Conservation (phyloP, 345 rosid species). For the Eucalyptus grandis region DNA sequence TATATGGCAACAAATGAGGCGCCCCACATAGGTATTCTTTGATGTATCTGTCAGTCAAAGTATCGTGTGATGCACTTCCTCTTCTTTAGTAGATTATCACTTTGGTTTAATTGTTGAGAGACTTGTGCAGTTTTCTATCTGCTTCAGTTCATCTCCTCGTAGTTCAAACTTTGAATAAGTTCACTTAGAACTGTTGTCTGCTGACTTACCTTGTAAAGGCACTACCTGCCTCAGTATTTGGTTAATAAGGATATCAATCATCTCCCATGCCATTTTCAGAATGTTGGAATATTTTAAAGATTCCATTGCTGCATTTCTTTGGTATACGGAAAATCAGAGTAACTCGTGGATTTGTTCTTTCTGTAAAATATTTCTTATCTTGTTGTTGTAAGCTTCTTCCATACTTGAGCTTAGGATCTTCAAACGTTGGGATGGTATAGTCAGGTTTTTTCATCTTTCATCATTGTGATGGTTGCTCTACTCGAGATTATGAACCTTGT, state of each 20-base stretch:
- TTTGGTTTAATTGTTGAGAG: neutral
- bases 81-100: neutral
- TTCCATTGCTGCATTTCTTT: too few relatives aligned
- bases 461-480: too few relatives aligned
- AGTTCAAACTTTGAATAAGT: neutral
- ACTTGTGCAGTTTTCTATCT: neutral
- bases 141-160: neutral
- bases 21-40: neutral
- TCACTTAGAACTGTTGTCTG: neutral
- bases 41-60: neutral
- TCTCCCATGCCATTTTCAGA: neutral
- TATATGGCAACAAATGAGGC: neutral
- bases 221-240: neutral
- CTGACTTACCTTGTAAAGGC: neutral
- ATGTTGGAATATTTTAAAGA: too few relatives aligned
- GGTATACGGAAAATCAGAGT: too few relatives aligned
- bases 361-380: too few relatives aligned
- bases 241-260: neutral
- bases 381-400: too few relatives aligned
- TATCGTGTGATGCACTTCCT: neutral
- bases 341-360: too few relatives aligned
- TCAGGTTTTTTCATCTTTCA: too few relatives aligned
- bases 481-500: too few relatives aligned
- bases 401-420: too few relatives aligned
- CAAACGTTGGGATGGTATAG: too few relatives aligned